Conservation (phyloP, 768 basidiomycete genomes). For the Pleurotus sapidus region DNA sequence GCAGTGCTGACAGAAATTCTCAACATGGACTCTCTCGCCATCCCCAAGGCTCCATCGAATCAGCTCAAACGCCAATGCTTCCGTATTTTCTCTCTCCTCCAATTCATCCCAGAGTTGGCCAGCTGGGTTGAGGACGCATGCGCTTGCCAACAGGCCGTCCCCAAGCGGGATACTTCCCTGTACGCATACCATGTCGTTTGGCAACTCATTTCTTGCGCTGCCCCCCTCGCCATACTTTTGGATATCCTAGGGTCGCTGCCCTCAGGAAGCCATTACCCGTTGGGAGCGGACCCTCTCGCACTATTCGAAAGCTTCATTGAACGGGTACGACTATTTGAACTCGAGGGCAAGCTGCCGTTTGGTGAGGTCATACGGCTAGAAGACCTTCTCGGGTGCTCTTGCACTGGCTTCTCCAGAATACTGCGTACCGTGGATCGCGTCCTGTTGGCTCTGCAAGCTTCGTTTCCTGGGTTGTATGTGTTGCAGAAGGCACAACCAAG, state of each 20-base stretch:
- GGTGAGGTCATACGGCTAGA: slow-evolving; percentile 38
- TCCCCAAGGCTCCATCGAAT: slow-evolving; percentile 33
- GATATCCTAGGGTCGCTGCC: slow-evolving; percentile 35
- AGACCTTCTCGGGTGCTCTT: slow-evolving; percentile 30
- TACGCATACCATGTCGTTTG: slow-evolving; percentile 21
- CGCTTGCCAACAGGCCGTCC: slow-evolving; percentile 20
- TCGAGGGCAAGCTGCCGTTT: slow-evolving; percentile 28
- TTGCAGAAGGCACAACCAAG: slow-evolving; percentile 24
- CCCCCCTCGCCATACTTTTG: slow-evolving; percentile 31
- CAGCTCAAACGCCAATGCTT: slow-evolving; percentile 32
- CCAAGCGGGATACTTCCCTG: slow-evolving; percentile 22
- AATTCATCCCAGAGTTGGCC: slow-evolving; percentile 31
- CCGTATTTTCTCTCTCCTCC: slow-evolving; percentile 33
- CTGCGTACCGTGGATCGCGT: slow-evolving; percentile 32
- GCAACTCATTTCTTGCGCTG: slow-evolving; percentile 34
- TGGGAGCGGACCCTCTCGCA: slow-evolving; percentile 24
- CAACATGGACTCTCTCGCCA: slow-evolving; percentile 16
- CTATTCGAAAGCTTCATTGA: slow-evolving; percentile 33
- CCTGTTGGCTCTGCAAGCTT: slow-evolving; percentile 29
- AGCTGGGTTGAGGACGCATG: slow-evolving; percentile 31
- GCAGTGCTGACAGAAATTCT: neutral
- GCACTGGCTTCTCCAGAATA: slow-evolving; percentile 31
- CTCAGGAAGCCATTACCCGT: slow-evolving; percentile 21
- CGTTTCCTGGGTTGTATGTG: slow-evolving; percentile 32
- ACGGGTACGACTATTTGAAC: slow-evolving; percentile 29